Evolutionary conservation across 208 protist genomes (phyloP).

Genomic region (Acanthamoeba castellanii): DNA sequence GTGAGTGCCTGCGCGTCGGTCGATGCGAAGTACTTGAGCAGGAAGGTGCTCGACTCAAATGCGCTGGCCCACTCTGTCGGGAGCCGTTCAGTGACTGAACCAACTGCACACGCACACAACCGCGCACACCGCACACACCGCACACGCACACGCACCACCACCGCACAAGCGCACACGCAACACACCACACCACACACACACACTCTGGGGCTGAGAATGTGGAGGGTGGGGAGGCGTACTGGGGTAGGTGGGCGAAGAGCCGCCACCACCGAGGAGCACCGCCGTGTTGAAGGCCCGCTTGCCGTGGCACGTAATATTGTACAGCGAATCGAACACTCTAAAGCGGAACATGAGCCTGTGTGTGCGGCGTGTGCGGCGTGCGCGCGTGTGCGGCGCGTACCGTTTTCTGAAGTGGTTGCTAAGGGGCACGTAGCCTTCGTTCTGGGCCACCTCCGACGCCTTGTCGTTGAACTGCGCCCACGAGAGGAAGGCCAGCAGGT

Average conservation of each 20-base stretch:
- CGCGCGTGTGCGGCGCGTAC: background rate
- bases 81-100: background rate
- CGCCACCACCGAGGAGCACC: constrained; percentile 27
- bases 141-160: too few relatives aligned
- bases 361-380: too few relatives aligned
- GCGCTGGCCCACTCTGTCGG: background rate
- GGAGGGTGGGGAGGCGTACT: background rate
- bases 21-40: constrained; percentile 30
- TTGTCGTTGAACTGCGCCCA: constrained; percentile 37
- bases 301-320: constrained; percentile 29
- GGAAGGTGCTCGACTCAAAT: background rate
- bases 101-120: background rate
- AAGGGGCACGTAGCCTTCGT: background rate
- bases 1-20: background rate
- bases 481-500: constrained; percentile 15
- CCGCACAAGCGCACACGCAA: too few relatives aligned
- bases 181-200: too few relatives aligned
- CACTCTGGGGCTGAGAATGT: too few relatives aligned
- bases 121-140: background rate
- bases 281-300: constrained; percentile 27
- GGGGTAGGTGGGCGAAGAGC: background rate
- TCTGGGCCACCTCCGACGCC: background rate
- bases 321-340: constrained; percentile 36
- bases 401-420: constrained; percentile 26
- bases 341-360: background rate